Base-by-base conservation (phyloP, 139 green algal species). In the Desmodesmus armatus region DNA sequence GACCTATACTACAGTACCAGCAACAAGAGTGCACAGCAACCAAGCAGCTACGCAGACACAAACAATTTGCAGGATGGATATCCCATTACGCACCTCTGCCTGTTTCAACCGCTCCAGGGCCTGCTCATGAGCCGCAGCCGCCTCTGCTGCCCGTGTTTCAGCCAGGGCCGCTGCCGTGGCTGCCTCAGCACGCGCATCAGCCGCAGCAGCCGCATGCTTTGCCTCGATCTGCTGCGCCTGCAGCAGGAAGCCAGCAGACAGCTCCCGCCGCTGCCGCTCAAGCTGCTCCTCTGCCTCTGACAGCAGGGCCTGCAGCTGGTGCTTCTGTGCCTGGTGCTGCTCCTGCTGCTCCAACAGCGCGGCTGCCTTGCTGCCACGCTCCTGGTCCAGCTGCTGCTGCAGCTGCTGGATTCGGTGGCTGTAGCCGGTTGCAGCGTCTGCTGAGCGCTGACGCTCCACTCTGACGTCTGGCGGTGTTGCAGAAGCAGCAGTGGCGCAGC, bases 211-310 rank as follows among this genome's bases (percentile, higher is more conserved):
- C 31, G 78, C 78, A 71, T 66, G 40, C 40, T 63, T 63, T 33
- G 78, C 78, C 75, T 94, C 89, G 67, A 93, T 25, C 72, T 87
- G 80, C 81, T 91, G 87, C 13, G 75, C 47, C 79, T 93, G 85
- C 75, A 88, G 58, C 37, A 80, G 44, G 67, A 90, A 91, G 3
- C n/a, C 69, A 25, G 87, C 88, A 5, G 78, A 78, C 69, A 92
- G 76, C 75, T 94, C 89, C 2, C 88, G 78, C 80, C 83, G 83
- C 70, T 94, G 89, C 23, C 80, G 74, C n/a, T 88, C 66, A 7
- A 93, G 51, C 76, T 90, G 87, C 60, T 89, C 85, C 44, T 91
- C 75, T 47, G 84, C 80, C 41, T 94, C 91, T 13, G 72, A 60
- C 19, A 91, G 53, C 21, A 67, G 53, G 6, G 74, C 67, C 91